These are phyloP conservation scores for Aspergillus olivimuriae DNA, from an alignment of 495 filamentous ascomycete species.

Conservation along the genomic window DNA sequence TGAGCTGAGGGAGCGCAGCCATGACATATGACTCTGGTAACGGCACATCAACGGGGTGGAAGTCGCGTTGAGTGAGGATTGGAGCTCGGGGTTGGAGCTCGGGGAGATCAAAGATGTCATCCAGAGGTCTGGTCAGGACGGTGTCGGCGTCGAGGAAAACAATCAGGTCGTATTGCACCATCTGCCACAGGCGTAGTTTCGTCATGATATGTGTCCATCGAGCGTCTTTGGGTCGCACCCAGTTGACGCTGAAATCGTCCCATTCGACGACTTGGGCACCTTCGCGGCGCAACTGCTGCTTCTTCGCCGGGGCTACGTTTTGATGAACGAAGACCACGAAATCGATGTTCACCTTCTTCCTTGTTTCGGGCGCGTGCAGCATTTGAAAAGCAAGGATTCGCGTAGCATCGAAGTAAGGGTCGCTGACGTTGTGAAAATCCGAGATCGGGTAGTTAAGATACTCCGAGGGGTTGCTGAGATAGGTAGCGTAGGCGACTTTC, in stretches of 20 bases:
- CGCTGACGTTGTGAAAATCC: background rate
- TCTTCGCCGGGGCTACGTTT: background rate
- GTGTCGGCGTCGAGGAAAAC: background rate
- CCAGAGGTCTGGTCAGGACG: background rate
- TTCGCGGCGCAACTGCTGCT: background rate
- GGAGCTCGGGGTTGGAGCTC: background rate
- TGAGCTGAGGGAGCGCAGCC: slow-evolving; percentile 1
- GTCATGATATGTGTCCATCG: slow-evolving; percentile 3
- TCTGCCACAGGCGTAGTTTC: slow-evolving; percentile 5
- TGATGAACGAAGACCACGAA: background rate
- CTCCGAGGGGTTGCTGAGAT: slow-evolving; percentile 1
- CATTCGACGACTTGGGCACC: background rate
- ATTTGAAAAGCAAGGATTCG: slow-evolving; percentile 1
- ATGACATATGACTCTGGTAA: background rate
- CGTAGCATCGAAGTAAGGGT: slow-evolving; percentile 2
- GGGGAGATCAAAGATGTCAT: background rate
- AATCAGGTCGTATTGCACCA: slow-evolving; percentile 2
- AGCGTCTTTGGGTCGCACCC: slow-evolving; percentile 2
- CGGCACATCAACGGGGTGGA: background rate
- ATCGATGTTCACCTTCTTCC: background rate
- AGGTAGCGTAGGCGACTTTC: background rate
- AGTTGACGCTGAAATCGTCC: background rate
- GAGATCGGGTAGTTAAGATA: background rate
- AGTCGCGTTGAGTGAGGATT: background rate
- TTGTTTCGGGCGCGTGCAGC: slow-evolving; percentile 1